phyloP scores from a whole-genome alignment of 129 eudicot genomes.

The Tagetes erecta region DNA sequence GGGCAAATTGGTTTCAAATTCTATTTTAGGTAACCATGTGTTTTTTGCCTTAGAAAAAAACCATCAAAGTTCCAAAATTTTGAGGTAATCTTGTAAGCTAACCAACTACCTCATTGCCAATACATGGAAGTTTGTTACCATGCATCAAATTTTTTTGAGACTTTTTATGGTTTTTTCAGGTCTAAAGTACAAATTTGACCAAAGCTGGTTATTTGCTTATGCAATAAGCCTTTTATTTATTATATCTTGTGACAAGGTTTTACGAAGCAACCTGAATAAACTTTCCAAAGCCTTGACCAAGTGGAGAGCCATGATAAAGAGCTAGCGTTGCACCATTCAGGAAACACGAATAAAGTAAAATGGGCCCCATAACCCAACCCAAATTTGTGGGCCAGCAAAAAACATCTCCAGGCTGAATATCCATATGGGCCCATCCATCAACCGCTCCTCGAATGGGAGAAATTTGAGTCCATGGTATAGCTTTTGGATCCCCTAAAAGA shows the following conservation, averaged over 20 bases:
- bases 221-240: neutral
- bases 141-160: neutral
- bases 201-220: constrained; percentile 4
- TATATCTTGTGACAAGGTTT: constrained; percentile 19
- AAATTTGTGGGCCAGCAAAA: constrained; percentile 93
- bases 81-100: neutral
- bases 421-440: constrained; percentile 73
- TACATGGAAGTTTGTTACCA: neutral
- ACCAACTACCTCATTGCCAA: neutral
- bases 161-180: neutral
- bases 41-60: neutral
- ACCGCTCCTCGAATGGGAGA: constrained; percentile 83
- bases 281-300: constrained; percentile 79
- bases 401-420: constrained; percentile 64
- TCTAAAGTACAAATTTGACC: neutral
- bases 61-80: neutral
- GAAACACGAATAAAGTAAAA: constrained; percentile 68
- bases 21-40: neutral
- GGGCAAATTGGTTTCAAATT: neutral
- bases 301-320: constrained; percentile 96
- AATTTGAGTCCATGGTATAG: constrained; percentile 92
- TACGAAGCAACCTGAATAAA: constrained; percentile 69
- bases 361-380: constrained; percentile 98
- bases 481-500: constrained; percentile 90
- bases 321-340: constrained; percentile 81